Percentiles rank a stretch among this genome's conserved stretches.
phyloP scores from a whole-genome alignment of 164 flowering plant genomes.

The Piper betle region DNA sequence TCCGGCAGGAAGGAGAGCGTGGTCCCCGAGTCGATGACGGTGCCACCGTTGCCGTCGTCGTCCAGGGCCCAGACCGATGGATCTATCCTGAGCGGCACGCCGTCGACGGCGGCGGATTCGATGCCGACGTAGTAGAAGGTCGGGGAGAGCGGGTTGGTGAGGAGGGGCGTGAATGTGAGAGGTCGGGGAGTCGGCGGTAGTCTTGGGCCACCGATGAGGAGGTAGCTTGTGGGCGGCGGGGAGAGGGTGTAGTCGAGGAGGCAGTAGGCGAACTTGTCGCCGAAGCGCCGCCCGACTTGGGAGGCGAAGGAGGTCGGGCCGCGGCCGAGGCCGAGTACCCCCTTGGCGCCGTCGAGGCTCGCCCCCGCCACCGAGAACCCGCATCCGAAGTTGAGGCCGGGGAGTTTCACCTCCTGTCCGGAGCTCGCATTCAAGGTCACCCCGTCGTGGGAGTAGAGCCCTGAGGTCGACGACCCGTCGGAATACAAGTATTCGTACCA shows the following conservation, averaged over 20 bases:
- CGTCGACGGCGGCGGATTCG: conserved; percentile 28
- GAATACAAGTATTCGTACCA: conserved; percentile 47
- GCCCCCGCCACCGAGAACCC: conserved; percentile 46
- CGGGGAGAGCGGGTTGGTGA: conserved; percentile 40
- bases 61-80: conserved; percentile 53
- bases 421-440: conserved; percentile 38
- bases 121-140: conserved; percentile 63
- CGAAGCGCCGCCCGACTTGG: conserved; percentile 51
- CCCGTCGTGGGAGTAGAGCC: conserved; percentile 51
- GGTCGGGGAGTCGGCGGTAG: background rate
- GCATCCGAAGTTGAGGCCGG: conserved; percentile 45
- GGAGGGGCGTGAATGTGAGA: conserved; percentile 48
- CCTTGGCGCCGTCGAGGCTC: conserved; percentile 52
- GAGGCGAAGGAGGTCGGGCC: conserved; percentile 67
- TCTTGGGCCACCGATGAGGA: conserved; percentile 26
- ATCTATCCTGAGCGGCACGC: conserved; percentile 26
- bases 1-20: conserved; percentile 45
- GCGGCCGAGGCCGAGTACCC: conserved; percentile 75
- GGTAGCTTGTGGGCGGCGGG: conserved; percentile 64
- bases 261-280: conserved; percentile 69
- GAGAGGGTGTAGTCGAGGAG: conserved; percentile 62
- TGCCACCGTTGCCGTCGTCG: conserved; percentile 55
- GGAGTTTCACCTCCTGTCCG: conserved; percentile 13
- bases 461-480: conserved; percentile 54
- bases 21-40: conserved; percentile 71